These are phyloP conservation scores for Aurantiochytrium sp. DNA, from an alignment of 108 stramenopile species.

Conservation along the genomic window DNA sequence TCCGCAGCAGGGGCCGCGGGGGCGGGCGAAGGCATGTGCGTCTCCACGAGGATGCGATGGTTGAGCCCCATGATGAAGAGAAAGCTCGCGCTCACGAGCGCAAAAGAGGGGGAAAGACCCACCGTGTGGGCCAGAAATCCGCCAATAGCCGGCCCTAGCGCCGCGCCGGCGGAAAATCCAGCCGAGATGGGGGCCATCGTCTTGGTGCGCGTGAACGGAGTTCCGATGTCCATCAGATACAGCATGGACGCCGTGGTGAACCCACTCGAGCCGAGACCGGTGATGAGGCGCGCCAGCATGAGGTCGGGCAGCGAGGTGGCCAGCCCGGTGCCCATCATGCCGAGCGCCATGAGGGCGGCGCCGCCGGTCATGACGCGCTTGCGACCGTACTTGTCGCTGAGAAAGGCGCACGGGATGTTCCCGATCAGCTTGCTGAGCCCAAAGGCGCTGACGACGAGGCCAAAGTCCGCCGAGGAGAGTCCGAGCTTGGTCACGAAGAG, in stretches of 20 bases:
- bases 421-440: conserved; percentile 72
- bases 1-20: too few species aligned
- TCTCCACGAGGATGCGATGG: not conserved
- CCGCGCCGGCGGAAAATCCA: conserved; percentile 76
- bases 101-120: conserved; percentile 70
- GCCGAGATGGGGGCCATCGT: conserved; percentile 75
- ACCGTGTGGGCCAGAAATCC: conserved; percentile 67
- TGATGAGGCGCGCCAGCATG: conserved; percentile 65
- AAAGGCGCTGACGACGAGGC: conserved; percentile 73
- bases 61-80: not conserved
- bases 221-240: conserved; percentile 75
- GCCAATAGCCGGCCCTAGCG: conserved; percentile 77
- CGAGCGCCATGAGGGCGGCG: conserved; percentile 61
- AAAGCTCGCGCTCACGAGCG: conserved; percentile 53
- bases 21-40: not conserved
- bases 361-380: conserved; percentile 76
- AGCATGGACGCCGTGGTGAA: conserved; percentile 68
- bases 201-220: conserved; percentile 68
- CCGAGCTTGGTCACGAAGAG: conserved; percentile 71
- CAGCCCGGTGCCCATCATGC: conserved; percentile 76
- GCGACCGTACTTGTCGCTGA: conserved; percentile 76
- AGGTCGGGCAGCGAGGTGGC: conserved; percentile 64
- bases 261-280: conserved; percentile 71
- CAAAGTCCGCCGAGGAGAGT: conserved; percentile 66
- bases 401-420: conserved; percentile 77